These are phyloP conservation scores for Solanum hybrid DNA, from an alignment of 305 asterid species.

Conservation along the genomic window DNA sequence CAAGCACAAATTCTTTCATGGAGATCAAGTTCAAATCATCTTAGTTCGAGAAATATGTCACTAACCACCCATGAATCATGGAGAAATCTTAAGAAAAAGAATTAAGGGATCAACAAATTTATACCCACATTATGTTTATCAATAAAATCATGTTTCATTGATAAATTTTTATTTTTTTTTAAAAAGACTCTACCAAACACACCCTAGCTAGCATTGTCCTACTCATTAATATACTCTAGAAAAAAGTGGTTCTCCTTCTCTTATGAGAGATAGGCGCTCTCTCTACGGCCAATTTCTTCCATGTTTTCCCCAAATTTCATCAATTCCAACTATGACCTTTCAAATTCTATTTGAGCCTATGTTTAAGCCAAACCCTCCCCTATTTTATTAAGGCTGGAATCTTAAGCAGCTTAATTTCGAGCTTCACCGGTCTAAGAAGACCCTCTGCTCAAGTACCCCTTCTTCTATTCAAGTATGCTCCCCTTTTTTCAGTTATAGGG, in stretches of 20 bases:
- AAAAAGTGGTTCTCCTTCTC: neutral
- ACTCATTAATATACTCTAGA: neutral
- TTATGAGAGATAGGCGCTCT: neutral
- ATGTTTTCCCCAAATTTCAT: neutral
- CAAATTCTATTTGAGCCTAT: neutral
- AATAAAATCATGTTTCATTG: neutral
- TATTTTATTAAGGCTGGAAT: neutral
- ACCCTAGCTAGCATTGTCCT: neutral
- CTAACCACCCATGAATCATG: rapidly evolving
- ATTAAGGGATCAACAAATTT: no score
- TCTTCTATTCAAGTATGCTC: neutral
- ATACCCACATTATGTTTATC: no score
- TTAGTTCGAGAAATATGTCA: no score
- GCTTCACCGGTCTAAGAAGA: rapidly evolving
- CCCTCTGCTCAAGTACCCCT: neutral
- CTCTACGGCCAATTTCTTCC: neutral
- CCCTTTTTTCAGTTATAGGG: neutral
- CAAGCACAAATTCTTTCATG: neutral
- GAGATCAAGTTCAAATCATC: neutral
- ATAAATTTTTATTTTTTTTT: no score
- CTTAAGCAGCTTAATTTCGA: no score
- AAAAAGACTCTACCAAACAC: neutral
- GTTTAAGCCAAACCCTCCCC: neutral
- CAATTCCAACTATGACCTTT: rapidly evolving
- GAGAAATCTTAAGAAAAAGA: neutral